A percentile compares a stretch with the other conserved stretches of the same genome.
phyloP scores from a whole-genome alignment of 75 land plant genomes.

The Gnetum montanum region DNA sequence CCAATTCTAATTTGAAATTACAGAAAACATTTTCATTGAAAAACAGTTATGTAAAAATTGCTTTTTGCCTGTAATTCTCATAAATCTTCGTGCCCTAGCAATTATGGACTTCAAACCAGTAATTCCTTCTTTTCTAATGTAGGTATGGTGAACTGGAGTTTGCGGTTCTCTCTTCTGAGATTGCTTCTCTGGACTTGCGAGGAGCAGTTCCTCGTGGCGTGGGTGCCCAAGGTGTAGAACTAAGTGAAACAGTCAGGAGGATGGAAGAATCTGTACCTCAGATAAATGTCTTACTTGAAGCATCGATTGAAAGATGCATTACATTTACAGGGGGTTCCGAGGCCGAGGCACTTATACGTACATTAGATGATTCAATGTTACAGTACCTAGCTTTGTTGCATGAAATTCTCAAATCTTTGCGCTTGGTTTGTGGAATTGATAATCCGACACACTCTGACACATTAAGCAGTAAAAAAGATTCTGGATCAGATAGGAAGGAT shows the following conservation, averaged over 20 bases:
- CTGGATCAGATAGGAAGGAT: conserved; percentile 58
- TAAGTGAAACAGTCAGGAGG: conserved; percentile 95
- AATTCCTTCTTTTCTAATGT: conserved; percentile 5
- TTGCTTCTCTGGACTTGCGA: conserved; percentile 64
- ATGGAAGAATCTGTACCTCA: conserved; percentile 99
- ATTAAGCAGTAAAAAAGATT: conserved; percentile 53
- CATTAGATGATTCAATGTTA: conserved; percentile 83
- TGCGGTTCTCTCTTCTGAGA: conserved; percentile 62
- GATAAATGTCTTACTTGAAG: conserved; percentile 72
- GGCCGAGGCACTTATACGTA: conserved; percentile 76
- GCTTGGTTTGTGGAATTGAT: conserved; percentile 85
- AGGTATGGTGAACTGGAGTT: conserved; percentile 96
- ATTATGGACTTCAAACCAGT: too few species aligned
- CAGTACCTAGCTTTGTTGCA: conserved; percentile 71
- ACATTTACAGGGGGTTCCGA: conserved; percentile 97
- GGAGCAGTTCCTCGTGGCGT: conserved; percentile 86
- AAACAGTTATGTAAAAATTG: too few species aligned
- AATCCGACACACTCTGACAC: conserved; percentile 18
- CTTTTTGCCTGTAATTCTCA: too few species aligned
- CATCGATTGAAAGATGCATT: conserved; percentile 92
- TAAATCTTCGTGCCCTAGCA: too few species aligned
- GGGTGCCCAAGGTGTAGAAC: conserved; percentile 95
- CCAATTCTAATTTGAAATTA: too few species aligned
- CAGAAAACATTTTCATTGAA: too few species aligned
- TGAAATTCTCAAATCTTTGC: conserved; percentile 80